Conservation (phyloP, 2,329 filamentous ascomycete species). For the Penicillium sp. region DNA sequence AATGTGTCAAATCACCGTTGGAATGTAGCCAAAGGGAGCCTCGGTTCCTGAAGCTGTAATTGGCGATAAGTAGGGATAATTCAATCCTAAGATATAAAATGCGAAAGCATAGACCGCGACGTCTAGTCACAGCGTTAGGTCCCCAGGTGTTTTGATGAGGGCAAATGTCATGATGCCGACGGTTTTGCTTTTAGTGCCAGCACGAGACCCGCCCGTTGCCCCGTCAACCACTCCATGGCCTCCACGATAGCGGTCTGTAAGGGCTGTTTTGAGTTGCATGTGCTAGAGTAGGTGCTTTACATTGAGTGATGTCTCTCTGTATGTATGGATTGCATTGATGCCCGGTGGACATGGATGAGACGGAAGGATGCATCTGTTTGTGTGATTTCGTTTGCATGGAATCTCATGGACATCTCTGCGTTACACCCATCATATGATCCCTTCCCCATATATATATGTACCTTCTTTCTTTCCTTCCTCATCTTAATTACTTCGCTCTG, state of each 20-base stretch:
- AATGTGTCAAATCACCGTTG: constrained; percentile 22
- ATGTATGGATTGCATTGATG: too few relatives aligned
- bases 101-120: neutral
- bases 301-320: too few relatives aligned
- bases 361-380: too few relatives aligned
- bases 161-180: neutral
- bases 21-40: constrained; percentile 5
- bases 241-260: neutral
- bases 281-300: too few relatives aligned
- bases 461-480: too few relatives aligned
- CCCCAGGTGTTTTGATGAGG: neutral
- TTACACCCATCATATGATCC: too few relatives aligned
- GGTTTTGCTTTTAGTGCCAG: neutral
- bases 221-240: neutral
- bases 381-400: too few relatives aligned
- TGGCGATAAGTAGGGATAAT: neutral
- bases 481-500: too few relatives aligned
- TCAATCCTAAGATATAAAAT: neutral
- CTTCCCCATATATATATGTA: too few relatives aligned
- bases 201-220: neutral
- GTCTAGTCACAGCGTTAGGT: neutral
- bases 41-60: neutral
- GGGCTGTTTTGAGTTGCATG: neutral
- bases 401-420: too few relatives aligned
- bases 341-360: too few relatives aligned